phyloP scores from a whole-genome alignment of 495 filamentous ascomycete genomes.

The Aspergillus taichungensis region DNA sequence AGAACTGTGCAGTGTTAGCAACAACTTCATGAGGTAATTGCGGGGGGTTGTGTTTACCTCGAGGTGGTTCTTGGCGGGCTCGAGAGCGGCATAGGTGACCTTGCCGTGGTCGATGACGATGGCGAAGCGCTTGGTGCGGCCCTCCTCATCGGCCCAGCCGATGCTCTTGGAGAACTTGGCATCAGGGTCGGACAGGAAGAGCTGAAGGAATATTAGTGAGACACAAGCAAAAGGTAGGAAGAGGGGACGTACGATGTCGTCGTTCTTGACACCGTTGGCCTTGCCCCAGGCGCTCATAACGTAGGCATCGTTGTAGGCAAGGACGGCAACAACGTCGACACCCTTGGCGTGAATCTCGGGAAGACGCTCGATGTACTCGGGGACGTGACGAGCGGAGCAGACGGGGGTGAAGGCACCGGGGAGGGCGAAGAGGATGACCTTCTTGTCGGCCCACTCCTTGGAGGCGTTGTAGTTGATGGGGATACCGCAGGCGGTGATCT shows the following conservation, averaged over 20 bases:
- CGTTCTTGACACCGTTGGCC: constrained; percentile 74
- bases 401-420: constrained; percentile 93
- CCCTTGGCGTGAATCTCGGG: constrained; percentile 69
- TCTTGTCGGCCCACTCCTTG: constrained; percentile 81
- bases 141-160: constrained; percentile 70
- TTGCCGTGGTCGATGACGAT: constrained; percentile 86
- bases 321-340: constrained; percentile 76
- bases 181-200: constrained; percentile 78
- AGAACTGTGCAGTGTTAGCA: constrained; percentile 41
- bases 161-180: constrained; percentile 70
- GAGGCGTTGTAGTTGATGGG: constrained; percentile 74
- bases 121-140: constrained; percentile 72
- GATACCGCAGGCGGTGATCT: constrained; percentile 67
- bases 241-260: constrained; percentile 57
- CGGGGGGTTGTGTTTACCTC: constrained; percentile 29
- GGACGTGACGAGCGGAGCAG: constrained; percentile 80
- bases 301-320: constrained; percentile 83
- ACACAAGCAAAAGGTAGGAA: not conserved
- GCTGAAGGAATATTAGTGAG: constrained; percentile 35
- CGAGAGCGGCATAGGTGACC: constrained; percentile 77
- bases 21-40: not conserved
- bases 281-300: constrained; percentile 97
- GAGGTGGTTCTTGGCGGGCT: constrained; percentile 59
- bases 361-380: constrained; percentile 72
- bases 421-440: constrained; percentile 83